Evolutionary conservation across 2,329 filamentous ascomycete species (phyloP), one percentile per base, ranked within the genome.

Genomic region (Cladosporium sphaerospermum): DNA sequence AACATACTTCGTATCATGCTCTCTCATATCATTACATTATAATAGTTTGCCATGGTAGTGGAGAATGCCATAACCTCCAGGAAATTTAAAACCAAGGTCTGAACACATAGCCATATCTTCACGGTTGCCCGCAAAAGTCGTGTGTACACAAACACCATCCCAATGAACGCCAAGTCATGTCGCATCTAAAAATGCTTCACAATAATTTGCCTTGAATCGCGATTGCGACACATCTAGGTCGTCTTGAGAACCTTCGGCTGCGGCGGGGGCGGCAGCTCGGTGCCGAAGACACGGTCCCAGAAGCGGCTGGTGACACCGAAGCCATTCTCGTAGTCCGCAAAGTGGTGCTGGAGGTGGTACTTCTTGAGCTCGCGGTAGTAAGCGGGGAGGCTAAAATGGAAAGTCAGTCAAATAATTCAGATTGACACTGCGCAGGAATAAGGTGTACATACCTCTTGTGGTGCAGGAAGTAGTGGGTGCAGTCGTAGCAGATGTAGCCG

Each of bases 401-500:
- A 45, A 9, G 48, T 63, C 46, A 60, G 54, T 39, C 54, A 4
- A 9, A 13, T 23, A 19, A 9, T 45, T 45, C 46, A 43, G 8
- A 36, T 19, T 19, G 16, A 48, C 9, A 9, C 18, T 3, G 52
- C 37, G 37, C 36, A 42, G 34, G 34, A 11, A 11, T 1, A 8
- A 11, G 9, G 5, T 36, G 4, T 33, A 77, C 80, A 70, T 69
- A 84, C 80, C 89, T 95, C 73, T 87, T 83, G 75, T 99, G 93
- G 71, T 99, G 93, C 37, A 99, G 80, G 79, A 99, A 99, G 78
- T 97, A 99, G 71, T 99, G 93, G 1, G 93, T 99, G 75, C 96
- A 67, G 70, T 99, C 93, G 74, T 99, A 99, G 77, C 87, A 90
- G 57, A 96, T 80, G 69, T 99, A 99, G 54, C 93, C 93, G 63